Evolutionary conservation across 2,329 filamentous ascomycete species (phyloP), one percentile per base, ranked within the genome.

Genomic region (Berkeleyomyces basicola): DNA sequence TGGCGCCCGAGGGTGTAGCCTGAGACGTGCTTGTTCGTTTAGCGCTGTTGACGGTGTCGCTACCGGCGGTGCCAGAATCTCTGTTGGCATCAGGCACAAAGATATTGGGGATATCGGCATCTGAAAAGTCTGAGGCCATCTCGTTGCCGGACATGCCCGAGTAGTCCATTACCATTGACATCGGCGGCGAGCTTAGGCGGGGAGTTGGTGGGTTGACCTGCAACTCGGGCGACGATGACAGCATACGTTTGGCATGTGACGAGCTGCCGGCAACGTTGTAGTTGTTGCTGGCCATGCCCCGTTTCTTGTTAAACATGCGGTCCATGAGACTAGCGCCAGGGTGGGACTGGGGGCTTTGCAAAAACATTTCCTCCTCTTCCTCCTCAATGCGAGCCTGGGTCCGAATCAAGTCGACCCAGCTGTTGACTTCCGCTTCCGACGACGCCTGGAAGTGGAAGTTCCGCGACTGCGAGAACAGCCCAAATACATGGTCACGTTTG

Each of bases 371-470:
- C 68, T 91, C 87, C 68, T 96, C 90, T 59, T 93, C 88, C 70
- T 93, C 87, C 67, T 95, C 90, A 65, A 95, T 88, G 63, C 88
- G 83, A 16, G 90, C 88, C 68, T 93, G 85, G 63, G 78, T 77
- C 58, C 90, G 82, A 69, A 97, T 91, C 60, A 87, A 74, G 36
- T 88, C 79, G 16, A 96, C 88, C 93, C 93, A 99, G 70, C 88
- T 84, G 66, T 88, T 82, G 4, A 89, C 88, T 66, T 96, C 91
- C 64, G 82, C 77, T 59, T 84, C 81, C 3, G 81, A 86, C 40
- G 78, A 72, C 0, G 89, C 90, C 72, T 95, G 87, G 65, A 99
- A 84, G 70, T 96, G 90, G 74, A 87, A 96, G 74, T 96, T 97
- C 67, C 87, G 86, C 14, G 90, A 87, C 0, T 91, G 88, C 0